A percentile compares a stretch with the other conserved stretches of the same genome.
Conservation (phyloP, 2,329 filamentous ascomycete species). For the Xylaria arbuscula region DNA sequence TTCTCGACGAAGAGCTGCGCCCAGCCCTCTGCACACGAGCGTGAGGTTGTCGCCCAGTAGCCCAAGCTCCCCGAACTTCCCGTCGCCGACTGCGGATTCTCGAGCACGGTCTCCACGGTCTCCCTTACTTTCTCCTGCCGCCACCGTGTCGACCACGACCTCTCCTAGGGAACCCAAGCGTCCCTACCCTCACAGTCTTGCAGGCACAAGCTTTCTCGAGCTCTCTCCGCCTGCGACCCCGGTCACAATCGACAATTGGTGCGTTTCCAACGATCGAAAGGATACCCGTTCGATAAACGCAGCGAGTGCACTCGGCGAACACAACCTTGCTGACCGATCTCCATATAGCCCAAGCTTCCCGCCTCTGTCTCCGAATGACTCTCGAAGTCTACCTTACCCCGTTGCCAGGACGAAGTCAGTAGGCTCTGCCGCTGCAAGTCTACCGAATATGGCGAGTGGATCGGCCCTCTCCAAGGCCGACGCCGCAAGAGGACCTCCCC, state of each 20-base stretch:
- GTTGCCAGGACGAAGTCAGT: conserved; percentile 57
- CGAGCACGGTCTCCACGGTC: conserved; percentile 37
- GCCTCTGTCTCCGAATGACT: conserved; percentile 60
- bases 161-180: conserved; percentile 19
- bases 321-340: conserved; percentile 26
- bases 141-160: conserved; percentile 14
- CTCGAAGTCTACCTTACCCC: conserved; percentile 58
- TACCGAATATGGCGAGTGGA: conserved; percentile 61
- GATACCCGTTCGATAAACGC: conserved; percentile 9
- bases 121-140: conserved; percentile 46
- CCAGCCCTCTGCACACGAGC: conserved; percentile 62
- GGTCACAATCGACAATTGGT: conserved; percentile 30
- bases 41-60: conserved; percentile 56
- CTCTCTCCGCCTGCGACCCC: conserved; percentile 36
- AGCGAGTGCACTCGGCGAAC: background rate
- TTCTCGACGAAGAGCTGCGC: conserved; percentile 60
- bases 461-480: conserved; percentile 56
- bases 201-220: conserved; percentile 36
- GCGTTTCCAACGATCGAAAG: conserved; percentile 19
- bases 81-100: conserved; percentile 46
- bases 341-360: conserved; percentile 46
- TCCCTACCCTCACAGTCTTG: conserved; percentile 19
- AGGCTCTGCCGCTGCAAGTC: conserved; percentile 54
- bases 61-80: conserved; percentile 53
- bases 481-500: conserved; percentile 59